These are phyloP conservation scores for Saturnispora hagleri DNA, from an alignment of 805 yeast genomes.

Conservation along the genomic window DNA sequence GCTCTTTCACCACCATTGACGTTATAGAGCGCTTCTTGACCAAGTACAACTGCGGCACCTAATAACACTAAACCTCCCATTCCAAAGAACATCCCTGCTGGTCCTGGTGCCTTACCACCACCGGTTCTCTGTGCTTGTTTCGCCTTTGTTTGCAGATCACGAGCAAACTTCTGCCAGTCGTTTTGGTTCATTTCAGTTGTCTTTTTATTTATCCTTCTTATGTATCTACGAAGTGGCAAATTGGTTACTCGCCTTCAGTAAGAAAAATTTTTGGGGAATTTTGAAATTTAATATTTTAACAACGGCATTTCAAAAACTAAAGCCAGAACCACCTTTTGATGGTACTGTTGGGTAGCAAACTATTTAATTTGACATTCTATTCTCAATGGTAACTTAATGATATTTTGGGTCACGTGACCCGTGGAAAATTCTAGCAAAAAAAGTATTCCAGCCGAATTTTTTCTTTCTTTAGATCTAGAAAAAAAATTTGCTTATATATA, in stretches of 20 bases:
- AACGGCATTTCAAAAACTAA: background rate
- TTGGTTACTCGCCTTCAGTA: background rate
- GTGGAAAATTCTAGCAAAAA: constrained; percentile 1
- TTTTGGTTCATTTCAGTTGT: constrained; percentile 25
- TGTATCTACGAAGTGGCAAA: background rate
- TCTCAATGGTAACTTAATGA: no score
- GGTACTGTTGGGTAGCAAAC: background rate
- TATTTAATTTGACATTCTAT: background rate
- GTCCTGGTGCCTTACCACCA: constrained; percentile 27
- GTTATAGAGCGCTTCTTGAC: constrained; percentile 56
- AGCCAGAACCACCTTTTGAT: background rate
- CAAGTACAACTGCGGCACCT: constrained; percentile 46
- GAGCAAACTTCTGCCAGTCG: constrained; percentile 46
- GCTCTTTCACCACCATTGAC: constrained; percentile 99
- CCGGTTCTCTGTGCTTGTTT: constrained; percentile 29
- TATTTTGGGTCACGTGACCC: constrained; percentile 4
- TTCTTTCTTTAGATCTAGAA: background rate
- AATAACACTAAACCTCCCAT: constrained; percentile 49
- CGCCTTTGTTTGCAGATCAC: constrained; percentile 39
- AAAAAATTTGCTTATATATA: background rate
- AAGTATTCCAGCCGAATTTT: background rate
- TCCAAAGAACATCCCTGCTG: constrained; percentile 53
- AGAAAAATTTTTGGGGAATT: background rate
- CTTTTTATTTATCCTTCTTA: background rate
- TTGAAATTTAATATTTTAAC: background rate